These are phyloP conservation scores for Epichloe sylvatica DNA, from an alignment of 2,329 filamentous ascomycete genomes.

Conservation along the genomic window DNA sequence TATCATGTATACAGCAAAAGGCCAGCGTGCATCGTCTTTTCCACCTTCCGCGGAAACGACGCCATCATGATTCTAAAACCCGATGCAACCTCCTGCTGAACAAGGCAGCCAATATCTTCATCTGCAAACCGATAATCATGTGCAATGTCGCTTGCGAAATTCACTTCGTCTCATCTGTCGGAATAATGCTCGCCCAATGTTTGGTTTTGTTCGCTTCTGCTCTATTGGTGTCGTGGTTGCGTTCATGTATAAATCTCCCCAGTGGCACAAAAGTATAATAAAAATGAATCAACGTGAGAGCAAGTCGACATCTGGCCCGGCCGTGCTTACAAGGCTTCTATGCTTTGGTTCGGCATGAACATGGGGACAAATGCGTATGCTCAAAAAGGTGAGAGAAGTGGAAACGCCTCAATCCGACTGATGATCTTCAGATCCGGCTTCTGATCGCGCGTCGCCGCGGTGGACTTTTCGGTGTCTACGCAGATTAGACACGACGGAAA, in stretches of 20 bases:
- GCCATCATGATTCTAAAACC: background rate
- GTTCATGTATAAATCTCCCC: background rate
- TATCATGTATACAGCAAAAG: background rate
- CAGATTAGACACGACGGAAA: conserved; percentile 93
- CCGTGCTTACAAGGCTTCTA: conserved; percentile 7
- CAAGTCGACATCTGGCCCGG: background rate
- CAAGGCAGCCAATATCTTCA: background rate
- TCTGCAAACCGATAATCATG: background rate
- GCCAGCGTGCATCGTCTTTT: background rate
- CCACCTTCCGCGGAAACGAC: background rate
- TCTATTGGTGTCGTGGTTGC: background rate
- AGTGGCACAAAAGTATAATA: background rate
- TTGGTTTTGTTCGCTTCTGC: background rate
- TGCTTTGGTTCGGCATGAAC: conserved; percentile 4
- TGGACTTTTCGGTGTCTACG: conserved; percentile 93
- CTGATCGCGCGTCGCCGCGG: conserved; percentile 50
- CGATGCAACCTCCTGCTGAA: background rate
- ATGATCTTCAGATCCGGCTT: conserved; percentile 49
- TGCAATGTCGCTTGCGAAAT: background rate
- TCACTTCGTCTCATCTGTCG: background rate
- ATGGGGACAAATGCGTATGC: background rate
- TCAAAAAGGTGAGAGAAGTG: background rate
- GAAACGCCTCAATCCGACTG: conserved; percentile 36
- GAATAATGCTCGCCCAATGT: too few species aligned
- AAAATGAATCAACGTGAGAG: background rate